Percentiles rank a stretch among this genome's conserved stretches.
These are phyloP conservation scores for Fusarium domesticum DNA, from an alignment of 2,329 filamentous ascomycete genomes.

Conservation along the genomic window DNA sequence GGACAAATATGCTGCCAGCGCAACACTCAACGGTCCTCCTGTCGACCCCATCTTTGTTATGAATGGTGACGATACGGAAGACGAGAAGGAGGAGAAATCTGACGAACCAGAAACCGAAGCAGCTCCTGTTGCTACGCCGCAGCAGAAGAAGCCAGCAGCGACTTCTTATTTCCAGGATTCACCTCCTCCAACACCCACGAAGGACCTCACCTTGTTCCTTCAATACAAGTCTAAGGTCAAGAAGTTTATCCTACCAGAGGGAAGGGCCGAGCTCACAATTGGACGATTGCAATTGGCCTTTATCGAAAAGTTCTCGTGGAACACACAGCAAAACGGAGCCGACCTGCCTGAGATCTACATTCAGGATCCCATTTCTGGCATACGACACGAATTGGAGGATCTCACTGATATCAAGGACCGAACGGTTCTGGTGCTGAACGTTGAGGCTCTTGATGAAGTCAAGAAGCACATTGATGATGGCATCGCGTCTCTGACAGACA, in stretches of 20 bases:
- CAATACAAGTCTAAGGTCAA: constrained; percentile 98
- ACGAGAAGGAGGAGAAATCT: constrained; percentile 19
- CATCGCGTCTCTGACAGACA: constrained; percentile 70
- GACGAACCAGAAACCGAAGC: constrained; percentile 26
- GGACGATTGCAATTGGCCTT: constrained; percentile 90
- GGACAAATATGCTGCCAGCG: constrained; percentile 59
- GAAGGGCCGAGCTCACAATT: constrained; percentile 78
- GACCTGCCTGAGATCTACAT: constrained; percentile 98
- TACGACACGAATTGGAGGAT: constrained; percentile 96
- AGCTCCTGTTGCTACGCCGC: constrained; percentile 33
- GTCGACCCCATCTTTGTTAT: constrained; percentile 41
- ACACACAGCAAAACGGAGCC: constrained; percentile 87
- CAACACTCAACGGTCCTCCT: constrained; percentile 58
- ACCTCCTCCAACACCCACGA: constrained; percentile 65
- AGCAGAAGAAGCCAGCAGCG: constrained; percentile 45
- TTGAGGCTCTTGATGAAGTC: constrained; percentile 91
- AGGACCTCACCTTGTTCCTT: constrained; percentile 88
- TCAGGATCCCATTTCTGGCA: constrained; percentile 89
- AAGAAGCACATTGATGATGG: constrained; percentile 96
- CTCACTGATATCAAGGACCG: constrained; percentile 90
- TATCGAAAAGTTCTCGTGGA: constrained; percentile 99
- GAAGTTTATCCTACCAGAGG: constrained; percentile 86
- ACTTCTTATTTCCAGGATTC: constrained; percentile 56
- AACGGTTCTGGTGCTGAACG: constrained; percentile 89
- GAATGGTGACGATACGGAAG: constrained; percentile 12